Evolutionary conservation across 345 rosid species (phyloP).

Genomic region (Brassica carinata): DNA sequence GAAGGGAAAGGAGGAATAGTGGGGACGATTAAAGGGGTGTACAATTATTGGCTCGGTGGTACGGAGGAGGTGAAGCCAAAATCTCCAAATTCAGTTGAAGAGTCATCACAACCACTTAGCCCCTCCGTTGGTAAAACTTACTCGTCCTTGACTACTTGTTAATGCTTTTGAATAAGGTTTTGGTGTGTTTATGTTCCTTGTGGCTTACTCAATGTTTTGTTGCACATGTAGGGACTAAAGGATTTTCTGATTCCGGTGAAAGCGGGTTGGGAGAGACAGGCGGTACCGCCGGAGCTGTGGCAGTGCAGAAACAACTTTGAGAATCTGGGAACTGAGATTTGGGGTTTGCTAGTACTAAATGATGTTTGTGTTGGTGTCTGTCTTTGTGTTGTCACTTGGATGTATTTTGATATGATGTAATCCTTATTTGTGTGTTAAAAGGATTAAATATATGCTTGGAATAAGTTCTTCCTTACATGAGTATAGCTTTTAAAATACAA

Average conservation of each 20-base stretch:
- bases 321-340: conserved; percentile 17
- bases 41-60: conserved; percentile 55
- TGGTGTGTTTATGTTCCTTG: neutral
- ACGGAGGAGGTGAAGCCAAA: conserved; percentile 22
- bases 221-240: conserved; percentile 24
- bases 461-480: neutral
- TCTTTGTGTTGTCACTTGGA: neutral
- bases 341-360: neutral
- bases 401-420: conserved; percentile 4
- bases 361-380: neutral
- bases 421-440: neutral
- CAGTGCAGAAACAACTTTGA: neutral
- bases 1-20: conserved; percentile 46
- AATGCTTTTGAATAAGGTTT: neutral
- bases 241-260: conserved; percentile 1
- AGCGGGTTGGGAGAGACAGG: neutral
- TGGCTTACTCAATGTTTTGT: conserved; percentile 6
- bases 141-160: neutral
- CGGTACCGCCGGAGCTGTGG: conserved; percentile 3
- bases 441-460: neutral
- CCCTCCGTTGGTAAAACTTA: conserved; percentile 26
- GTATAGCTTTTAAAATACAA: neutral
- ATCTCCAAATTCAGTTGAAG: conserved; percentile 16
- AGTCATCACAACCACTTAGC: conserved; percentile 30
- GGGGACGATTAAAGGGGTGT: conserved; percentile 56